phyloP scores from a whole-genome alignment of 495 filamentous ascomycete species.

The Cercophora newfieldiana region DNA sequence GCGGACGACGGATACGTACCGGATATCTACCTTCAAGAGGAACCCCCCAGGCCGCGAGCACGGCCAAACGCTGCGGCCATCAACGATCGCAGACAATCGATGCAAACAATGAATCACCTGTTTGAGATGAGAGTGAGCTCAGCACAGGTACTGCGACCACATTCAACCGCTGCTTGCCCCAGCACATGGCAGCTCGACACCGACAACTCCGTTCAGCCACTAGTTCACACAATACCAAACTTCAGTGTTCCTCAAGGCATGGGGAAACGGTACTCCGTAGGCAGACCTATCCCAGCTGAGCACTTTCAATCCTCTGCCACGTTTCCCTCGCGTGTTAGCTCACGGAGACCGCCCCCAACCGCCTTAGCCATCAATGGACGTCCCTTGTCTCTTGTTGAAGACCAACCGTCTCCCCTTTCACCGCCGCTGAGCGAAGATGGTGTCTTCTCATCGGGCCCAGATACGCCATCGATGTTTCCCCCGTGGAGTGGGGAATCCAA shows the following conservation, averaged over 20 bases:
- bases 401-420: conserved; percentile 46
- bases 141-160: conserved; percentile 25
- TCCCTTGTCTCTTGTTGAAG: conserved; percentile 51
- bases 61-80: conserved; percentile 56
- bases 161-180: conserved; percentile 22
- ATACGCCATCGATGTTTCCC: conserved; percentile 31
- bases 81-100: conserved; percentile 51
- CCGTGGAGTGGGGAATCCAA: conserved; percentile 17
- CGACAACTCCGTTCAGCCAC: conserved; percentile 4
- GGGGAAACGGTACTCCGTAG: conserved; percentile 43
- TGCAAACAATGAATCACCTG: conserved; percentile 49
- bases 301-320: conserved; percentile 8
- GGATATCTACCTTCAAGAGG: conserved; percentile 27
- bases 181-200: conserved; percentile 24
- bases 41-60: conserved; percentile 37
- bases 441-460: conserved; percentile 23
- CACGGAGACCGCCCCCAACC: conserved; percentile 44
- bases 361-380: conserved; percentile 42
- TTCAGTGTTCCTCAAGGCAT: conserved; percentile 50
- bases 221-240: conserved; percentile 38
- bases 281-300: conserved; percentile 27
- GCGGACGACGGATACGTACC: conserved; percentile 35
- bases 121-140: conserved; percentile 39
- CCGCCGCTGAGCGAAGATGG: conserved; percentile 9
- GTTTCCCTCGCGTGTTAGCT: conserved; percentile 18